Base-by-base conservation (phyloP, 2,329 filamentous ascomycete genomes). In the Rhynchosporium graminicola region DNA sequence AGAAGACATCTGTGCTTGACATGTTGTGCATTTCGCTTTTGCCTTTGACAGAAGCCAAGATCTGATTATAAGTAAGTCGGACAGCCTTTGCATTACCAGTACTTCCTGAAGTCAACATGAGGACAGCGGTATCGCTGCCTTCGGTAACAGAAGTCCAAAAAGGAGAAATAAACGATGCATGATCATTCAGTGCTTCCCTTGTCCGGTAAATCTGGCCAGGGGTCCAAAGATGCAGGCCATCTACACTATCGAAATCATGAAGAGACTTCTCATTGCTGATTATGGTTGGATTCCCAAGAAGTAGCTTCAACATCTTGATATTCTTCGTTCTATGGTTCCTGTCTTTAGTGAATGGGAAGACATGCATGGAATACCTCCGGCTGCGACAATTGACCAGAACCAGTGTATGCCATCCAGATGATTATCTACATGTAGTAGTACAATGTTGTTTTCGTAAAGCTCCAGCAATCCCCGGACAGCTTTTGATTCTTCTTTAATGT, bases 71-170 rank as follows among this genome's bases (percentile, higher is more conserved):
- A 0, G 70, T 74, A 0, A 83, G 72, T 1, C 63, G 66, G 0
- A 84, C 82, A 0, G 80, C 81, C 68, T 84, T 85, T 3, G 79
- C 73, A 57, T 78, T 76, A 1, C 81, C 81, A 20, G 79, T 81
- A 65, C 77, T 80, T 3, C 82, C 82, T 1, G 81, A 84, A 1
- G 82, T 84, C 3, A 85, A 72, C 79, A 83, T 81, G 2, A 82
- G 70, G 0, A 75, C 67, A 3, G 76, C 77, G 1, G 71, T 42
- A 13, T 69, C 66, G 15, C 64, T 61, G 38, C 52, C 59, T 28
- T 38, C 29, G 33, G 15, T 26, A 45, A 46, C 28, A 15, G 45
- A n/a, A 20, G 20, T 28, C 15, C 31, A 12, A 20, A 46, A 50
- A 47, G 28, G 31, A 31, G 51, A 29, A 1, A 15, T 15, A 33